phyloP scores from a whole-genome alignment of 805 yeast genomes.

The Saccharomycopsis synnaedendra region DNA sequence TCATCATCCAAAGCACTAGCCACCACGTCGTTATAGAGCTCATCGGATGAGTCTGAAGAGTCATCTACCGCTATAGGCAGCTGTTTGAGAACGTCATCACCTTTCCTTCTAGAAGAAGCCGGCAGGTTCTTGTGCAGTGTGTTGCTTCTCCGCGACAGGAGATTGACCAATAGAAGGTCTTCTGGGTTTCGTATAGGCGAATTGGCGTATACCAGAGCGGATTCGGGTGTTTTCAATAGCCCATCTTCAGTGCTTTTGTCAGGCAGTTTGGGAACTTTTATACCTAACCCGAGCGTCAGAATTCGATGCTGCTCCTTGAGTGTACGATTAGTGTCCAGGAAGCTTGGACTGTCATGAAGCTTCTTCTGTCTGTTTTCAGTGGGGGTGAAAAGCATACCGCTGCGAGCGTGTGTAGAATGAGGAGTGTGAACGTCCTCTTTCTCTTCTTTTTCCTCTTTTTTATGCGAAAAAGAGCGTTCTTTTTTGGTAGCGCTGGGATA shows the following conservation, averaged over 20 bases:
- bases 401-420: background rate
- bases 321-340: constrained; percentile 6
- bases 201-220: constrained; percentile 4
- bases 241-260: background rate
- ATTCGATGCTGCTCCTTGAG: constrained; percentile 11
- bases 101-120: constrained; percentile 1
- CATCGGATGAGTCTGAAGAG: background rate
- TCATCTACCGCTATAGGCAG: background rate
- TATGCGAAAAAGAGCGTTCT: background rate
- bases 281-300: constrained; percentile 9
- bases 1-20: background rate
- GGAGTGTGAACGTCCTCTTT: background rate
- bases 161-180: constrained; percentile 11
- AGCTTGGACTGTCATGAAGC: constrained; percentile 1
- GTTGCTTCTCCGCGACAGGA: constrained; percentile 7
- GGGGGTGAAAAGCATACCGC: constrained; percentile 2
- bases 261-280: constrained; percentile 4
- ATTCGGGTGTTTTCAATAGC: constrained; percentile 6
- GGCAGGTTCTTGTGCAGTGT: constrained; percentile 7
- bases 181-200: constrained; percentile 11
- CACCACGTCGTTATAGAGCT: constrained; percentile 5
- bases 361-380: background rate
- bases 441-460: background rate
- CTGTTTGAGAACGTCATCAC: background rate
- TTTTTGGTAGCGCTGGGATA: constrained; percentile 6